phyloP scores from a whole-genome alignment of 2,329 filamentous ascomycete genomes.

The Aspergillus pseudoviridinutans region DNA sequence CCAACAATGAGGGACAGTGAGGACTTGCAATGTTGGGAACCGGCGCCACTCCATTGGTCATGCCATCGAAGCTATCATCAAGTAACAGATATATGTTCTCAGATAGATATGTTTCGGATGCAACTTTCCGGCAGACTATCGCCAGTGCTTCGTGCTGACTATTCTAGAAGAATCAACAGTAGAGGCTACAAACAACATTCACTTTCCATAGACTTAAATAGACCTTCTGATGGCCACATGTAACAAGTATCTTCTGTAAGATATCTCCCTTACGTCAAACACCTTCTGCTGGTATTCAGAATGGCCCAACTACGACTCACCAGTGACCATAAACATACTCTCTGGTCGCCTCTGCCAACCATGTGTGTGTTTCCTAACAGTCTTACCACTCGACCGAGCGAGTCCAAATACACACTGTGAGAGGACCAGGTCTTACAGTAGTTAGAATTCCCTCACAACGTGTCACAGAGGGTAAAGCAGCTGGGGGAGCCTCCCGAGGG shows the following conservation, averaged over 20 bases:
- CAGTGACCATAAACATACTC: not conserved
- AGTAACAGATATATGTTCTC: too few relatives aligned
- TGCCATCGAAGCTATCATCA: slow-evolving; percentile 90
- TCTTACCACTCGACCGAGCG: not conserved
- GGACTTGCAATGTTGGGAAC: slow-evolving; percentile 78
- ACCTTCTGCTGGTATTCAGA: too few relatives aligned
- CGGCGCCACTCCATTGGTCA: slow-evolving; percentile 98
- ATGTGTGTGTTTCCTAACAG: not conserved
- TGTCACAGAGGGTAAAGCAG: not conserved
- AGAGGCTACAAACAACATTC: too few relatives aligned
- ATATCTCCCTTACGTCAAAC: too few relatives aligned
- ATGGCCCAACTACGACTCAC: not conserved
- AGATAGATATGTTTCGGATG: too few relatives aligned
- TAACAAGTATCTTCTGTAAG: too few relatives aligned
- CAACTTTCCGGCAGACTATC: too few relatives aligned
- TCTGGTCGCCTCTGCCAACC: not conserved
- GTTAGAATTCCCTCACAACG: not conserved
- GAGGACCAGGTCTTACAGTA: too few relatives aligned
- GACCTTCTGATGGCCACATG: too few relatives aligned
- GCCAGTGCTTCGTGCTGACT: too few relatives aligned
- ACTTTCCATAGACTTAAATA: too few relatives aligned
- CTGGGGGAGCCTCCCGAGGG: not conserved
- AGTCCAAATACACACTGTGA: not conserved
- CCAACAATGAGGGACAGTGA: slow-evolving; percentile 55
- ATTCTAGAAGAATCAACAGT: too few relatives aligned